Conservation (phyloP, 164 flowering plant species). For the Platanus orientalis region DNA sequence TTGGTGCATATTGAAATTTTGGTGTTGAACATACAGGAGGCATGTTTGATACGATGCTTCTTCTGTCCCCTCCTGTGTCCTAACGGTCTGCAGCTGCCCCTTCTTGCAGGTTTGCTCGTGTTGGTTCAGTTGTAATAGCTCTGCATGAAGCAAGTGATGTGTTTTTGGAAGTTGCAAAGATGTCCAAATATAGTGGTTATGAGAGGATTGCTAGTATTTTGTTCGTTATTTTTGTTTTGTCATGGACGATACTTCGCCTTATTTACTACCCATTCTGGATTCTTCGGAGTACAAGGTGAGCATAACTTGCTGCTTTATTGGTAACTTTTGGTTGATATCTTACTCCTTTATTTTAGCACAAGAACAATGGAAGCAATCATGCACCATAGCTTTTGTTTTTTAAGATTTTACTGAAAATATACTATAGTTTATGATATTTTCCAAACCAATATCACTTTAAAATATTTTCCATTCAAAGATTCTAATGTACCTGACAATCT, state of each 20-base stretch:
- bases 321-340: neutral
- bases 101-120: conserved; percentile 78
- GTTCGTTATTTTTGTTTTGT: conserved; percentile 67
- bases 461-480: no score
- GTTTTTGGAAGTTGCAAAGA: conserved; percentile 85
- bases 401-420: no score
- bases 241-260: conserved; percentile 85
- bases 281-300: conserved; percentile 88
- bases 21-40: no score
- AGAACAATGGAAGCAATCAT: no score
- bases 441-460: no score
- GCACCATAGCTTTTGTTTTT: no score
- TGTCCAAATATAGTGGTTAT: conserved; percentile 85
- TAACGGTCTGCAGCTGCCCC: neutral
- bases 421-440: no score
- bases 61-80: neutral
- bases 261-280: conserved; percentile 87
- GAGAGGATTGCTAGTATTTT: conserved; percentile 66
- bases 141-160: conserved; percentile 97
- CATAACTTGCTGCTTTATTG: conserved; percentile 3
- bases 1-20: no score
- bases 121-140: conserved; percentile 88
- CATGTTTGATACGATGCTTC: neutral
- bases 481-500: no score
- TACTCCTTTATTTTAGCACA: no score